Evolutionary conservation across 2,329 filamentous ascomycete genomes (phyloP).

Genomic region (Coniochaeta pulveracea): DNA sequence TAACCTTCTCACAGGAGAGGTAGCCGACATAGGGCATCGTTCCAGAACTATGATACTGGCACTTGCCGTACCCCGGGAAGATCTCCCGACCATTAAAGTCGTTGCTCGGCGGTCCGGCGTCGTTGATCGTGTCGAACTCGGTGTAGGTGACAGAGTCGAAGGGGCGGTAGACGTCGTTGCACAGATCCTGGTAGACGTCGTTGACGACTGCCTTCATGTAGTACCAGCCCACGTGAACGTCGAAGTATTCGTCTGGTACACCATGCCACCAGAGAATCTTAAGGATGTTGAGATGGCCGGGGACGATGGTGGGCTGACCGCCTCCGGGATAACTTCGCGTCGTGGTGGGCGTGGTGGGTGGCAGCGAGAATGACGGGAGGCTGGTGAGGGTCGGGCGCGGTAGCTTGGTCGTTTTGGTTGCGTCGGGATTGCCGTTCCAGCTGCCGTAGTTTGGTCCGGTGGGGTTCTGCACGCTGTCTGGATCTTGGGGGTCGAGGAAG

Average conservation of each 20-base stretch:
- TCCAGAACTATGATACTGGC: neutral
- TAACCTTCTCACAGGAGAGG: too few species aligned
- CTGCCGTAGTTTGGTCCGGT: conserved; percentile 4
- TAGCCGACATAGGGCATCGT: too few species aligned
- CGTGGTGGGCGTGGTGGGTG: neutral
- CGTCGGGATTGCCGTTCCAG: conserved; percentile 3
- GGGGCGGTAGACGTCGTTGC: neutral
- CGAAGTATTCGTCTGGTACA: neutral
- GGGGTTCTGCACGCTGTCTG: conserved; percentile 8
- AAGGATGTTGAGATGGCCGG: neutral
- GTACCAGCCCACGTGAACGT: neutral
- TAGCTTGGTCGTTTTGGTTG: neutral
- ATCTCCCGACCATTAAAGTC: neutral
- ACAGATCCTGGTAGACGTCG: neutral
- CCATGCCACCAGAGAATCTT: neutral
- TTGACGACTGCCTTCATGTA: neutral
- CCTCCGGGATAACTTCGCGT: neutral
- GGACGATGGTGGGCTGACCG: conserved; percentile 1
- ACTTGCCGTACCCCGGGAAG: neutral
- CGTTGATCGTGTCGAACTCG: neutral
- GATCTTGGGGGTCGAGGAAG: conserved; percentile 8
- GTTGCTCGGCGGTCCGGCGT: neutral
- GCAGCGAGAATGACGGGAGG: neutral
- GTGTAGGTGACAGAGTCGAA: neutral
- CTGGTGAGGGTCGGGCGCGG: neutral